Evolutionary conservation across 768 basidiomycete genomes (phyloP), one percentile per base, ranked within the genome.

Genomic region (Serendipita vermifera): DNA sequence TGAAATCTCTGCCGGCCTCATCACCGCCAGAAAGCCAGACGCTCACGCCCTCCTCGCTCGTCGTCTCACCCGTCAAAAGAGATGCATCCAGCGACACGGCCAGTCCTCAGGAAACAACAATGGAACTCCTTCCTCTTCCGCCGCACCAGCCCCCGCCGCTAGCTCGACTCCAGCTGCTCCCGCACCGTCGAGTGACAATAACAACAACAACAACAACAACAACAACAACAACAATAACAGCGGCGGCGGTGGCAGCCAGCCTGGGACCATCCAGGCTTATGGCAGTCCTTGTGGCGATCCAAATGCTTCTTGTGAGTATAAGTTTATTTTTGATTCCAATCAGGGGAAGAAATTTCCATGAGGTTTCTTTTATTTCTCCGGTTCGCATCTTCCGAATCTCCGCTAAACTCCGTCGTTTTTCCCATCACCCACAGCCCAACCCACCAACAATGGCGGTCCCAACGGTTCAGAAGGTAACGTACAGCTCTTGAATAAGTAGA

Each of bases 201-300:
- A 41, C 39, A 41, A 41, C 39, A n/a, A n/a, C 39, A 41, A 41
- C 26, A 41, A 41, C 39, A 41, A 41, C 39, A 41, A 41, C 7
- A 4, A 4, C 22, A 15, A 15, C 32, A 15, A 7, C 46, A 51
- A n/a, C 46, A 51, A 51, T 31, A 51, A 51, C 46, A 31, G n/a
- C 46, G n/a, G 32, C 22, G 32, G 32, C 24, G 24, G 17, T 22
- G 11, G 24, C n/a, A 51, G 32, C 46, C 9, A 5, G 9, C 24
- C 22, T 51, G 46, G 46, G 29, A 51, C 32, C 32, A 51, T 31
- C 22, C n/a, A 5, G 26, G 46, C 46, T 31, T 11, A 22, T 22
- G 22, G 15, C 17, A 51, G 32, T 31, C 22, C n/a, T n/a, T 51
- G 46, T 27, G 46, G 46, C 7, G n/a, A 22, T 15, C n/a, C n/a